Base-by-base conservation (phyloP, 768 basidiomycete species). In the Panaeolus papilionaceus region DNA sequence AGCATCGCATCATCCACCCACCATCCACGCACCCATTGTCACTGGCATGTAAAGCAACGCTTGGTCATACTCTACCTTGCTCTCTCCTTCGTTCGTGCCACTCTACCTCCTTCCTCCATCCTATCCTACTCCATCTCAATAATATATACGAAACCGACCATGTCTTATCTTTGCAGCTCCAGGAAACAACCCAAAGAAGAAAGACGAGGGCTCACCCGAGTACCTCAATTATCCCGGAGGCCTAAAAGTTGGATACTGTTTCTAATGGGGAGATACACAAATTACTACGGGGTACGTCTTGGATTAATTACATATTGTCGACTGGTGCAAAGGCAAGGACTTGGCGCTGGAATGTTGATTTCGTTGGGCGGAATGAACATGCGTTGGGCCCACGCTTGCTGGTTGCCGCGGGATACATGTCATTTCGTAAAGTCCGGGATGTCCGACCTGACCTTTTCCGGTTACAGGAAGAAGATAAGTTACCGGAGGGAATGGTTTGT, bases 401-500 rank as follows among this genome's bases (percentile, higher is more conserved):
- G 54, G 54, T 58, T 58, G 54, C 8, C 11, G 28, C 26, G 33
- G 54, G 54, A 4, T 11, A 33, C 40, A 33, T 33, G 33, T 51
- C 26, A 26, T 58, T 33, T 58, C 54, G 54, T 58, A 33, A 58
- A 37, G 14, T 28, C 26, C 54, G 54, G 54, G 20, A 37, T 33
- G 28, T 58, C 54, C 54, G 12, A 28, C 28, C 14, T 28, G 39
- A 62, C 9, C 2, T 4, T 62, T 37, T 26, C 14, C n/a, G 2
- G 8, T 33, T 12, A 33, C 28, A 58, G 62, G 68, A 69, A n/a
- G 58, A 63, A 18, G 66, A 51, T 20, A 58, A 47, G 11, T 63
- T 69, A 3, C 68, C 68, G 63, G 68, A 69, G 18, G 68, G 68
- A 4, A 69, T 69, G 65, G 49, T 66, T 5, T 61, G 61, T n/a